Base-by-base conservation (phyloP, 148 eudicot species). In the Cornus controversa region DNA sequence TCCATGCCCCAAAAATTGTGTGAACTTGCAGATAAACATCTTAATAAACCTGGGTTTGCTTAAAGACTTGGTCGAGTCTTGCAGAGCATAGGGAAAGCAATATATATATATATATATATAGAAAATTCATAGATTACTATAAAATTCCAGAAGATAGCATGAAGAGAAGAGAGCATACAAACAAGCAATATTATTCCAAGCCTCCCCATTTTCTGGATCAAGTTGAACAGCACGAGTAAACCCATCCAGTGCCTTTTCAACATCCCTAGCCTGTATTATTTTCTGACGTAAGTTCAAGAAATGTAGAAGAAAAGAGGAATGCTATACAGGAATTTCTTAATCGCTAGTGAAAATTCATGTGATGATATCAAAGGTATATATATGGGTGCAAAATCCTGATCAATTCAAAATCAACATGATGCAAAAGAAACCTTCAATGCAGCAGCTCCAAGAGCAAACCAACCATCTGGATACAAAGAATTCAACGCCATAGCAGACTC, bases 381-480 rank as follows among this genome's bases (percentile, higher is more conserved):
- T 78, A 71, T 53, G 69, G 66, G 60, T 64, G 69, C 28, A 75
- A 75, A 14, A 25, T 54, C 64, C 15, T 27, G 53, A 28, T n/a
- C 11, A n/a, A 75, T 24, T 18, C 9, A 71, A 8, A 37, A 66
- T 37, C 15, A 28, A 45, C 42, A 77, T 26, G 28, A 66, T 70
- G 76, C 57, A 75, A 60, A 27, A 7, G 34, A 34, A 79, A 92
- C 97, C 93, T 96, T 96, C 73, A 96, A 81, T 71, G 99, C 98
- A 78, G 99, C 99, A 78, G 97, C 90, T 78, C 99, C 99, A 68
- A 96, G 91, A 58, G 98, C 97, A 89, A 96, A 96, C 99, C 99
- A 96, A 23, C 99, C 99, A 87, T 91, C 95, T 67, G 97, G 98
- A 80, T 90, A 89, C 80, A 96, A 80, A 69, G 99, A 88, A 83